phyloP scores from a whole-genome alignment of 495 filamentous ascomycete genomes.

The Apodospora peruviana region DNA sequence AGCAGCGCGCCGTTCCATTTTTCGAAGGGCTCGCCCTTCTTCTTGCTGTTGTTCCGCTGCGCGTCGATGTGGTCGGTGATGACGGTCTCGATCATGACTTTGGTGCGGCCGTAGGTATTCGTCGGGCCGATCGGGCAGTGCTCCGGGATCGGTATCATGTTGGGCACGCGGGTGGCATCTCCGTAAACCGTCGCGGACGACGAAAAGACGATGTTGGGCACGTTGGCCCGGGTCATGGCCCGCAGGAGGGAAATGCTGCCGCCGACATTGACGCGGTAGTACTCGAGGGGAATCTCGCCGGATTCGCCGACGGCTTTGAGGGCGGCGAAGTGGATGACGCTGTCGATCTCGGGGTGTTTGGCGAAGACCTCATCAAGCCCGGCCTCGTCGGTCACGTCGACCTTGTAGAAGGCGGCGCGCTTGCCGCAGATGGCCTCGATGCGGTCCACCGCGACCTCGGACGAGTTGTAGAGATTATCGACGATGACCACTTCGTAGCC shows the following conservation, averaged over 20 bases:
- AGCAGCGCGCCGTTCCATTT: constrained; percentile 92
- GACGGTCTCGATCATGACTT: constrained; percentile 81
- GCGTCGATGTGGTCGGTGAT: constrained; percentile 89
- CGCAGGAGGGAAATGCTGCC: constrained; percentile 84
- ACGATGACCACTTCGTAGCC: constrained; percentile 94
- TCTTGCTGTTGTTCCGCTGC: constrained; percentile 75
- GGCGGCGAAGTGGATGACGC: constrained; percentile 96
- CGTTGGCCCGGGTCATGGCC: constrained; percentile 82
- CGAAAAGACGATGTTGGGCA: constrained; percentile 96
- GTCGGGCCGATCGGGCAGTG: constrained; percentile 92
- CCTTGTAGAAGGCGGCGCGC: constrained; percentile 75
- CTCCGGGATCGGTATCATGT: constrained; percentile 99
- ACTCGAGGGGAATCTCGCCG: constrained; percentile 89
- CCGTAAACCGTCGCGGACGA: constrained; percentile 96
- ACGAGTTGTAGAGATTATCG: constrained; percentile 96
- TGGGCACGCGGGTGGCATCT: constrained; percentile 89
- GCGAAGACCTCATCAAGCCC: constrained; percentile 83
- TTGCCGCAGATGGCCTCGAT: constrained; percentile 91
- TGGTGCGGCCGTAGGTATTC: constrained; percentile 95
- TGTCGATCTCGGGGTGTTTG: constrained; percentile 88
- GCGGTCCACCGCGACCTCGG: constrained; percentile 78
- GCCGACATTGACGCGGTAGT: constrained; percentile 94
- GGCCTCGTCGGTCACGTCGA: constrained; percentile 81
- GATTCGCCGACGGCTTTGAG: constrained; percentile 98
- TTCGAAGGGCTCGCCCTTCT: constrained; percentile 67